A percentile compares a stretch with the other conserved stretches of the same genome.
These are phyloP conservation scores for Fusarium fujikuroi DNA, from an alignment of 2,329 filamentous ascomycete species.

Conservation along the genomic window DNA sequence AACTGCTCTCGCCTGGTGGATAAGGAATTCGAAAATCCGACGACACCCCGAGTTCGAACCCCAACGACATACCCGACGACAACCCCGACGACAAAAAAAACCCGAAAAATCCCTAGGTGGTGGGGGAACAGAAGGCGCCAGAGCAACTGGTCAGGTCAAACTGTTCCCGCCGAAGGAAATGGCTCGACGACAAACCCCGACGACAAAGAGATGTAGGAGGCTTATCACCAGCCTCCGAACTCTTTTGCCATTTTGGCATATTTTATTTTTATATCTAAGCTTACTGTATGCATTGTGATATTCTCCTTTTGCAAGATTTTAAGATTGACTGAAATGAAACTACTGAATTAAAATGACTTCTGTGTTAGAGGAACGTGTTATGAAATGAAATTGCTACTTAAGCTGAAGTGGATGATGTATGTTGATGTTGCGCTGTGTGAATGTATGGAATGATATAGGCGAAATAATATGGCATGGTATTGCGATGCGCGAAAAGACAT, in stretches of 20 bases:
- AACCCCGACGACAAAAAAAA: neutral
- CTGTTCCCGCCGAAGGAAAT: constrained; percentile 24
- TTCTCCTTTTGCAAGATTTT: neutral
- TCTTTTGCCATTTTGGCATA: constrained; percentile 38
- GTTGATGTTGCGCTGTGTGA: too few species aligned
- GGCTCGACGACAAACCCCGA: constrained; percentile 9
- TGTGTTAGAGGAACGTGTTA: too few species aligned
- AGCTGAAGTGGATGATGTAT: fast-evolving
- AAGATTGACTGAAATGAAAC: neutral
- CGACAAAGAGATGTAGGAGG: constrained; percentile 45
- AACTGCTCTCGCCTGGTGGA: constrained; percentile 37
- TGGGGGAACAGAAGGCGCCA: constrained; percentile 33
- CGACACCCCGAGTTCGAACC: constrained; percentile 31
- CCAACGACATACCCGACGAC: neutral
- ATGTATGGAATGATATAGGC: too few species aligned
- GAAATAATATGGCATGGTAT: too few species aligned
- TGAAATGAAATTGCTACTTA: neutral
- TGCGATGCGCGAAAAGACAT: too few species aligned
- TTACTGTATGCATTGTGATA: fast-evolving
- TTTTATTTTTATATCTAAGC: neutral
- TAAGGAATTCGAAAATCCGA: constrained; percentile 1
- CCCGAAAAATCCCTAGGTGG: neutral
- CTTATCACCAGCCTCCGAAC: constrained; percentile 39
- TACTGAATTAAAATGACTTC: too few species aligned
- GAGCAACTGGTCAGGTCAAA: constrained; percentile 46